Conservation (phyloP, 2,329 filamentous ascomycete genomes). For the Cladophialophora psammophila region DNA sequence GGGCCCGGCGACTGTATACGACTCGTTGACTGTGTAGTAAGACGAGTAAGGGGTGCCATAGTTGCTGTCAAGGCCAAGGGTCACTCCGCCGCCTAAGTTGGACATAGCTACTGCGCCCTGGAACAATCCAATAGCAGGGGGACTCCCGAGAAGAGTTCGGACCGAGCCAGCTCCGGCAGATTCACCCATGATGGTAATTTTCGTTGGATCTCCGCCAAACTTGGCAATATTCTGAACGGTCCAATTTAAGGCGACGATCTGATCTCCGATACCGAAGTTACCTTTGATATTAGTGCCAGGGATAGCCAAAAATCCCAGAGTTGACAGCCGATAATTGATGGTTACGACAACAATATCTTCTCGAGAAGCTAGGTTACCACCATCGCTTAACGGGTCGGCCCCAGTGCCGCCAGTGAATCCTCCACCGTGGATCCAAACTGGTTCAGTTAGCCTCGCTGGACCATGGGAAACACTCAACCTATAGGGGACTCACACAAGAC, state of each 20-base stretch:
- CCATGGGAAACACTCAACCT: neutral
- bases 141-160: slow-evolving; percentile 59
- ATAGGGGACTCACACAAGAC: slow-evolving; percentile 48
- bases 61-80: slow-evolving; percentile 62
- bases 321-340: slow-evolving; percentile 67
- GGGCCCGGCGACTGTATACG: slow-evolving; percentile 58
- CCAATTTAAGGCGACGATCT: slow-evolving; percentile 60
- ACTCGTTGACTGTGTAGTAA: slow-evolving; percentile 65
- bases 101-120: slow-evolving; percentile 48
- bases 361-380: slow-evolving; percentile 64
- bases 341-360: slow-evolving; percentile 66
- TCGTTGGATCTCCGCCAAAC: slow-evolving; percentile 58
- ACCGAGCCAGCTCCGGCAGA: slow-evolving; percentile 64
- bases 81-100: slow-evolving; percentile 64
- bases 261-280: slow-evolving; percentile 62
- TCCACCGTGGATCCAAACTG: slow-evolving; percentile 62
- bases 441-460: neutral
- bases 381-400: slow-evolving; percentile 53
- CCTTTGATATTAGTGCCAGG: slow-evolving; percentile 63
- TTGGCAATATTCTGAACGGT: slow-evolving; percentile 54
- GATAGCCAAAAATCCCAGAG: slow-evolving; percentile 66
- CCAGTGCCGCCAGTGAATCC: slow-evolving; percentile 61
- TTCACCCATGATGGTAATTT: slow-evolving; percentile 57
- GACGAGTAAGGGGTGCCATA: slow-evolving; percentile 66
- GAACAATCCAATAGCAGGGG: slow-evolving; percentile 34